Base-by-base conservation (phyloP, 345 rosid species). In the Orychophragmus violaceus region DNA sequence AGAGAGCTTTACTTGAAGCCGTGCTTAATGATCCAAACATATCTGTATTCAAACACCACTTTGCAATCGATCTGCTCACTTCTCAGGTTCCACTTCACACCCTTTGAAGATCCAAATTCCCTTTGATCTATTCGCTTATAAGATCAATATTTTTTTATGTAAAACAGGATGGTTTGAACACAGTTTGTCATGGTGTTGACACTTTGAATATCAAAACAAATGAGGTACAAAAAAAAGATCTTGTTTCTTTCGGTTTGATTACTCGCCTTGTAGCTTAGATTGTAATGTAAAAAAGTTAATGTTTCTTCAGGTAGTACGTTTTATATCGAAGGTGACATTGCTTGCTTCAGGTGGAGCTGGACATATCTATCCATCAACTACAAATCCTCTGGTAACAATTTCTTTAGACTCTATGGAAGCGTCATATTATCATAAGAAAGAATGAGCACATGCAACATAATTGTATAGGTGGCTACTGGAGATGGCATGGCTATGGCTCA, bases 311-410 rank as follows among this genome's bases (percentile, higher is more conserved):
- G 96, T 86, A 57, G 82, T 83, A 29, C 86, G 97, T 46, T 94
- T 94, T 70, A 77, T 90, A 71, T 88, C 99, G 1, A 90, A 88
- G 85, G 93, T 88, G 80, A 94, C 89, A 22, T 80, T 94, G 79
- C 90, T 94, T 52, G 99, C 97, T 59, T 94, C 99, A 24, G 99
- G 99, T 59, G 97, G 97, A 55, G 99, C 93, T 24, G 99, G 99
- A 2, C 99, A 94, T 78, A 87, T 94, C 72, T 94, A 94, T 64
- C 97, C 96, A 11, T 84, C 88, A 18, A 88, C 99, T 16, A 88
- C 99, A 25, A 94, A 94, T 80, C 97, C 99, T 62, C 84, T 32
- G 84, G 99, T 94, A 71, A 84, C 11, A 24, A 50, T 39, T 8
- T 62, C 66, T 37, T 49, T 48, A 18, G 63, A 39, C 24, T 63